phyloP scores from a whole-genome alignment of 2,329 filamentous ascomycete genomes.

The Madurella mycetomatis region DNA sequence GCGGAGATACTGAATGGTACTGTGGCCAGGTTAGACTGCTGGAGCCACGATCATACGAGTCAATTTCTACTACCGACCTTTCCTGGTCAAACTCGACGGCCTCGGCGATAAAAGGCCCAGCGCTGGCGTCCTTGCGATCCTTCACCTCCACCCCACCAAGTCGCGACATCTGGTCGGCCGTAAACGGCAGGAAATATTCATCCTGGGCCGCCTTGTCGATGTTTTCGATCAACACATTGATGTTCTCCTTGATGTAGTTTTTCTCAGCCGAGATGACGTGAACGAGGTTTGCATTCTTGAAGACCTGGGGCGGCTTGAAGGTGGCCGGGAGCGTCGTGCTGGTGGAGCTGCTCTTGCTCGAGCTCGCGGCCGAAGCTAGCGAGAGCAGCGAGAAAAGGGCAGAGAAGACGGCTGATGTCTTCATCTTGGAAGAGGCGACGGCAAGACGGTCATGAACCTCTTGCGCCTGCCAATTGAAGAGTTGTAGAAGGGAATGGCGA shows the following conservation, averaged over 20 bases:
- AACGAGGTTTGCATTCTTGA: constrained; percentile 89
- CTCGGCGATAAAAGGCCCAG: constrained; percentile 65
- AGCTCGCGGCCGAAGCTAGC: constrained; percentile 35
- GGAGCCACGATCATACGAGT: constrained; percentile 22
- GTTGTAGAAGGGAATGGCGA: constrained; percentile 7
- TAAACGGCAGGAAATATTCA: constrained; percentile 90
- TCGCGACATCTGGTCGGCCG: constrained; percentile 66
- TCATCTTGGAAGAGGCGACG: constrained; percentile 37
- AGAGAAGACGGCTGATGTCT: constrained; percentile 48
- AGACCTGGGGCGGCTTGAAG: constrained; percentile 84
- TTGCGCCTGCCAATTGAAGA: constrained; percentile 21
- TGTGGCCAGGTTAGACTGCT: constrained; percentile 33
- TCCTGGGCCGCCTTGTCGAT: constrained; percentile 70
- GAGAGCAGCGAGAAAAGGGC: constrained; percentile 57
- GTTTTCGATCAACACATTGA: constrained; percentile 95
- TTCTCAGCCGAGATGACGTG: constrained; percentile 91
- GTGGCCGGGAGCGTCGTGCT: constrained; percentile 56
- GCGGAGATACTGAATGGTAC: constrained; percentile 75
- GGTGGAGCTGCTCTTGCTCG: constrained; percentile 38
- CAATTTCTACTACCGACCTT: constrained; percentile 42
- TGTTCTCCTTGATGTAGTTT: constrained; percentile 79
- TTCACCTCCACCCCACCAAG: constrained; percentile 86
- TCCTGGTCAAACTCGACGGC: constrained; percentile 59
- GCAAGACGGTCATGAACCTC: constrained; percentile 28
- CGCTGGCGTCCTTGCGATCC: constrained; percentile 76